Base-by-base conservation (phyloP, 2,329 filamentous ascomycete genomes). In the Colletotrichum sojae region DNA sequence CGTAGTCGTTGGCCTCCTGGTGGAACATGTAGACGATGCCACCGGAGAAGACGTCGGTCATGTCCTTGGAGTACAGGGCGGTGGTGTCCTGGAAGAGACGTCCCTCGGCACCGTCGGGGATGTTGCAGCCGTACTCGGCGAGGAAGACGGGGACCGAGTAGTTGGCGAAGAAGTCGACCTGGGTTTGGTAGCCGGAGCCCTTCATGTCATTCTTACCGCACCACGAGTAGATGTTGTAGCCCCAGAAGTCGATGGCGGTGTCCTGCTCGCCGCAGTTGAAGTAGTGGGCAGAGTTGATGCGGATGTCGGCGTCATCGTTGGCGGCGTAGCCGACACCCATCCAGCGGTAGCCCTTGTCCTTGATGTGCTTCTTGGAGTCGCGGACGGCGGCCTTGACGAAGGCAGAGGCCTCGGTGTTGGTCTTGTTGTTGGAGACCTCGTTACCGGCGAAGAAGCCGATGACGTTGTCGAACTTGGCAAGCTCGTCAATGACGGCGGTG, bases 221-320 rank as follows among this genome's bases (percentile, higher is more conserved):
- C 96, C 96, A 99, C 61, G 95, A 97, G 88, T 99, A 99, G 84
- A 98, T 97, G 88, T 99, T 99, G 91, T 98, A 98, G 69, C 96
- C 96, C 93, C 95, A 99, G 87, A 97, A 98, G 83, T 99, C 96
- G 73, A 98, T 97, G 70, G 92, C 77, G 83, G 71, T 82, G 9
- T 85, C 83, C 40, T 85, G 78, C 70, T 89, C 81, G 70, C 95
- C 93, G 79, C 96, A 99, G 87, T 97, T 95, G 85, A 99, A 98
- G 88, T 97, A 99, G 79, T 94, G 85, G 74, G 94, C 93, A 77
- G 98, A 90, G 76, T 94, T 86, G 73, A 86, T 86, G 80, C 96
- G 93, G 75, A 97, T 97, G 22, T 89, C 87, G 48, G 90, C 88
- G 81, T 98, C 95, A 75, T 98, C 96, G 82, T 97, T 96, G 82